Conservation (phyloP, 371 early-diverging fungal species). For the Actinomortierella wolfii region DNA sequence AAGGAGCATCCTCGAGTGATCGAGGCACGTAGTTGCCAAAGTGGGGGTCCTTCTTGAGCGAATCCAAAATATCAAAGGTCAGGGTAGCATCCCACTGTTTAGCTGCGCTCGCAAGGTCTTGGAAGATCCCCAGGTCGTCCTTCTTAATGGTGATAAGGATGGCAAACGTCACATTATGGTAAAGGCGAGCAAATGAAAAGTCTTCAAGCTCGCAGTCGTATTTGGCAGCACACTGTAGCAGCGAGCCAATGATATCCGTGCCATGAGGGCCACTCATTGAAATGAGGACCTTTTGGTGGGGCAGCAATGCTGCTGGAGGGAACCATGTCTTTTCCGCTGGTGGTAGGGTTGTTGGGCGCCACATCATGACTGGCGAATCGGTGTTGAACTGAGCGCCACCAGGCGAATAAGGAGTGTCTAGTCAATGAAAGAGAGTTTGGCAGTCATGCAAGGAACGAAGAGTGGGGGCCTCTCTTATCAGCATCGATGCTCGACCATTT, state of each 20-base stretch:
- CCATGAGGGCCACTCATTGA: conserved; percentile 86
- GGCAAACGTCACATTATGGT: conserved; percentile 89
- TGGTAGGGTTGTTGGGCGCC: conserved; percentile 33
- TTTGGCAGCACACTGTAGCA: conserved; percentile 72
- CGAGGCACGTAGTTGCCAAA: conserved; percentile 52
- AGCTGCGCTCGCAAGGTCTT: conserved; percentile 74
- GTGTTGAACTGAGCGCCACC: conserved; percentile 35
- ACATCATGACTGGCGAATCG: conserved; percentile 46
- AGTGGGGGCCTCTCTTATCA: conserved; percentile 18
- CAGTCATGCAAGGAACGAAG: conserved; percentile 30
- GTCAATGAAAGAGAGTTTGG: conserved; percentile 10
- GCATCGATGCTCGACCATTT: no score
- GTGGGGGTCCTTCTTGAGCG: conserved; percentile 52
- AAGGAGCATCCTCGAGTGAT: conserved; percentile 83
- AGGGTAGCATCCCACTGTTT: conserved; percentile 82
- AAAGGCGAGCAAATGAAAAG: conserved; percentile 82
- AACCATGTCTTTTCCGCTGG: conserved; percentile 44
- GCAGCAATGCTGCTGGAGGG: conserved; percentile 53
- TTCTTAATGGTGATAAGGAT: conserved; percentile 73
- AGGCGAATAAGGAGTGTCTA: conserved; percentile 21
- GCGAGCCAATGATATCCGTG: conserved; percentile 85
- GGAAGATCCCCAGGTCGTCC: conserved; percentile 74
- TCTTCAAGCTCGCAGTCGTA: conserved; percentile 77
- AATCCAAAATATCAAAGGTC: conserved; percentile 79
- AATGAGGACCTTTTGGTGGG: conserved; percentile 69